Base-by-base conservation (phyloP, 768 basidiomycete genomes). In the Leccinum obscurum region DNA sequence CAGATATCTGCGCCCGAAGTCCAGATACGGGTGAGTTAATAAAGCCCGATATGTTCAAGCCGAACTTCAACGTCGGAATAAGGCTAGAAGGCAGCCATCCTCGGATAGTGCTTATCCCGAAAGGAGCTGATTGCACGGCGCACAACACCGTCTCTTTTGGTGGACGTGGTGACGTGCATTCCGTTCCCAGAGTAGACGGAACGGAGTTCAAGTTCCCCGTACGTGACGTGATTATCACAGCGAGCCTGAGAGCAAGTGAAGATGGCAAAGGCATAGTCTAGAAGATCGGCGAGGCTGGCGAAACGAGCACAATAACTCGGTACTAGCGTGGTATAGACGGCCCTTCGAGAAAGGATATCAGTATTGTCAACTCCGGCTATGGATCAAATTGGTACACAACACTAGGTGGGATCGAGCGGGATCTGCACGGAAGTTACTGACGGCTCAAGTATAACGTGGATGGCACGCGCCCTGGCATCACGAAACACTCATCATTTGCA, bases 21-120 rank as follows among this genome's bases (percentile, higher is more conserved):
- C n/a, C 26, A 15, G 11, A 37, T 17, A 34, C 34, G 34, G n/a
- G 37, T 2, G 20, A 10, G 51, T 9, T n/a, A 46, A 62, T 63
- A 59, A 50, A 54, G 10, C 62, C 62, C 20, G 55, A 37, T 62
- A 41, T 37, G 22, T 37, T 6, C 32, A 17, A 20, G 15, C 50
- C 50, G 50, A 15, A 7, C 14, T 37, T 0, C 14, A 37, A 37
- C 37, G 37, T 37, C 15, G 37, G 37, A 37, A 37, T 37, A 37
- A 37, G 37, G 37, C 37, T 37, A 37, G 37, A 35, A 13, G 34
- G 6, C 34, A 14, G 34, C 34, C 34, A 35, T 35, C 34, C 13
- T 35, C 13, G 34, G 10, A 22, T 26, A 24, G 3, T 22, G 48
- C 20, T 15, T 26, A 6, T 1, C 50, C 52, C 28, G 26, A 28